Base-by-base conservation (phyloP, 331 rosid species). In the Acacia pycnantha region DNA sequence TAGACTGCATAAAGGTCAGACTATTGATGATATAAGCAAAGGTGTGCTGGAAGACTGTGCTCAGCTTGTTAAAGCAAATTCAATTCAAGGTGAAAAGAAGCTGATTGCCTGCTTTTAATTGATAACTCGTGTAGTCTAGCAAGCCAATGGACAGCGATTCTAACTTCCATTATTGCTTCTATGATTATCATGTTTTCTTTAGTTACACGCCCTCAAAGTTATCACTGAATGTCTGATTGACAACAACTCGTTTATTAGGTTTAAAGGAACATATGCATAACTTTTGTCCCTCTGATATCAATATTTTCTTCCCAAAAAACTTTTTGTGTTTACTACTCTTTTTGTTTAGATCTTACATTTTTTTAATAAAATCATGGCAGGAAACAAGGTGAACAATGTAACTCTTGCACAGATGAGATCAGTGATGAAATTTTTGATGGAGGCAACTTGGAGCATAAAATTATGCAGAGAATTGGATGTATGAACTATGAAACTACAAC, bases 21-120 rank as follows among this genome's bases (percentile, higher is more conserved):
- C 90, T 73, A 86, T 92, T 76, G 94, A 90, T 73, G 91, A 85
- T 74, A 87, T 92, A 24, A 90, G 92, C 21, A 94, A 90, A 88
- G 92, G 92, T 11, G 76, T 92, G 43, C 82, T 92, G 82, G 94
- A 90, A 85, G 97, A 92, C 71, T 92, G 94, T 21, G 97, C 79
- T 46, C 97, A 91, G 88, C 94, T 91, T 73, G 97, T 90, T 71
- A 91, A 91, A 87, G 96, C 96, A 44, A 91, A 91, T 88, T 91
- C 96, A 53, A 90, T 91, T 83, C 96, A 91, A 90, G 96, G 97
- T 84, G 18, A 14, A 62, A 62, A 62, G 5, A 58, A 43, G 78
- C 31, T 53, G 31, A 54, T 5, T 16, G 12, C 5, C 53, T 51
- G 37, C 19, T 53, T n/a, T 70, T 37, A 24, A 79, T 47, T 78